These are phyloP conservation scores for Yarrowia bubula DNA, from an alignment of 805 yeast species.

Conservation along the genomic window DNA sequence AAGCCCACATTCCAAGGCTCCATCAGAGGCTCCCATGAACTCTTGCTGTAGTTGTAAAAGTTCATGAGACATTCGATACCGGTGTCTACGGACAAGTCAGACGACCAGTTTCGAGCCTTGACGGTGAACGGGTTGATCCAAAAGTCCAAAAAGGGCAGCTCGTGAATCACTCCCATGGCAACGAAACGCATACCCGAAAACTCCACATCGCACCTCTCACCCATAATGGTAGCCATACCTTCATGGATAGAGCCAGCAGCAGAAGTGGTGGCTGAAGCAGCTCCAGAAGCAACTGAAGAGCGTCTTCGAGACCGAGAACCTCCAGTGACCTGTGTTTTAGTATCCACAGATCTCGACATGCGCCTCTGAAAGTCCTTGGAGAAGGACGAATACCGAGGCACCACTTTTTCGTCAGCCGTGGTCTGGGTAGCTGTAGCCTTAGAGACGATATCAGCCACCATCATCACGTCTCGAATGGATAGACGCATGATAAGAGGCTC, in stretches of 20 bases:
- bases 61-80: slow-evolving; percentile 66
- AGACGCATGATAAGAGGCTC: slow-evolving; percentile 81
- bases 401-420: slow-evolving; percentile 7
- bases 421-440: slow-evolving; percentile 49
- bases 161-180: slow-evolving; percentile 86
- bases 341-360: neutral
- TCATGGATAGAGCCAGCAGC: slow-evolving; percentile 1
- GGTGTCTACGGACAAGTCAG: slow-evolving; percentile 70
- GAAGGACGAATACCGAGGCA: slow-evolving; percentile 30
- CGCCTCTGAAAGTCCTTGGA: slow-evolving; percentile 28
- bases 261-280: slow-evolving; percentile 4
- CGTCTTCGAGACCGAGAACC: slow-evolving; percentile 3
- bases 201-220: slow-evolving; percentile 65
- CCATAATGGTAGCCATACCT: slow-evolving; percentile 49
- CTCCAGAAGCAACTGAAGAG: slow-evolving; percentile 19
- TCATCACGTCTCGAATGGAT: slow-evolving; percentile 79
- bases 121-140: slow-evolving; percentile 67
- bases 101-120: slow-evolving; percentile 78
- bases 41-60: slow-evolving; percentile 81
- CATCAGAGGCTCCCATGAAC: slow-evolving; percentile 86
- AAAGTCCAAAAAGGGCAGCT: slow-evolving; percentile 82
- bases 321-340: slow-evolving; percentile 7
- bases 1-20: slow-evolving; percentile 84
- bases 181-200: slow-evolving; percentile 79
- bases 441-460: slow-evolving; percentile 72